These are phyloP conservation scores for Saccharomyces pastorianus DNA, from an alignment of 1,139 yeast genomes.

Conservation along the genomic window DNA sequence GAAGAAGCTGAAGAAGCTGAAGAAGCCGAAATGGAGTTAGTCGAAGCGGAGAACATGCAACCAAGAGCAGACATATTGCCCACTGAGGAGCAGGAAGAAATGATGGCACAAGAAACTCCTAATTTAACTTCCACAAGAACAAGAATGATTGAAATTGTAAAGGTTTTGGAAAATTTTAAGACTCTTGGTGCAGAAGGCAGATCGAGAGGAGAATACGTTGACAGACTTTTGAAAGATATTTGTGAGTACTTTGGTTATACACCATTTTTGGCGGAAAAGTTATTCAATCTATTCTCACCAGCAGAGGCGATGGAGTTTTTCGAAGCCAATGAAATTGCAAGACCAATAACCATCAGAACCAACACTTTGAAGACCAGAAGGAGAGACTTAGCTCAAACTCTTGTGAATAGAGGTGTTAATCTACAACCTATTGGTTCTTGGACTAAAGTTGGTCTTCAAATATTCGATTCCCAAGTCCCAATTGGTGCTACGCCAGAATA, in stretches of 20 bases:
- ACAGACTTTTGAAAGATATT: constrained; percentile 73
- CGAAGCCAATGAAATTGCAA: constrained; percentile 94
- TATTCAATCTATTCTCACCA: constrained; percentile 84
- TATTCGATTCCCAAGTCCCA: constrained; percentile 96
- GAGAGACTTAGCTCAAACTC: constrained; percentile 89
- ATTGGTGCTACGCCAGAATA: constrained; percentile 99
- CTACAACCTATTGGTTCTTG: constrained; percentile 94
- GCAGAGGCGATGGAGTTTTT: constrained; percentile 96
- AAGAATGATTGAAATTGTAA: constrained; percentile 89
- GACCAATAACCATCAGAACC: constrained; percentile 95
- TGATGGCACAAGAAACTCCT: constrained; percentile 45
- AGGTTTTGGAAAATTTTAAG: constrained; percentile 89
- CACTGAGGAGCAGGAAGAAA: constrained; percentile 43
- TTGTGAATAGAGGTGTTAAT: constrained; percentile 94
- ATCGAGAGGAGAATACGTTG: constrained; percentile 73
- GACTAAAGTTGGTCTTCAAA: constrained; percentile 96
- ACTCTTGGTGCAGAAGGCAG: constrained; percentile 77
- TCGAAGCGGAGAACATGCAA: constrained; percentile 50
- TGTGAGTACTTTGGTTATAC: constrained; percentile 95
- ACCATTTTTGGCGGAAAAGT: constrained; percentile 86
- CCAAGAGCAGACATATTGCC: constrained; percentile 69
- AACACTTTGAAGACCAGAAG: constrained; percentile 91
- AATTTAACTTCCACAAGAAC: constrained; percentile 81
- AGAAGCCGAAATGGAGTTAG: constrained; percentile 69
- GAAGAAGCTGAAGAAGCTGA: constrained; percentile 66